These are phyloP conservation scores for Amylocystis lapponica DNA, from an alignment of 768 basidiomycete genomes.

Conservation along the genomic window DNA sequence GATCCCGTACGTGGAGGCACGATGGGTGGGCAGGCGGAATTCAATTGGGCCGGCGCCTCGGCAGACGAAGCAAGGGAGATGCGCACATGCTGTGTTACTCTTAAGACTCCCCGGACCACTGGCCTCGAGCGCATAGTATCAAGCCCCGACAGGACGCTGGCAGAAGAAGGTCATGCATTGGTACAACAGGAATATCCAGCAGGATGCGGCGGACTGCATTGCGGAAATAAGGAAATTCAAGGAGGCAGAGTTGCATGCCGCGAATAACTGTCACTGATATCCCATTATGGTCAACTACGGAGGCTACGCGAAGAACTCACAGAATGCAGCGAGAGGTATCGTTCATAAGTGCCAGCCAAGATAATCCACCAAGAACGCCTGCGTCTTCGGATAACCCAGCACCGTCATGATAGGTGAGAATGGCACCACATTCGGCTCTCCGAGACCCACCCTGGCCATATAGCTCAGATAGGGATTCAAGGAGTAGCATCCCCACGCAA, in stretches of 20 bases:
- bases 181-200: constrained; percentile 67
- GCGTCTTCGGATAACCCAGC: too few species aligned
- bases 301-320: too few species aligned
- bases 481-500: too few species aligned
- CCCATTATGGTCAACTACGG: too few species aligned
- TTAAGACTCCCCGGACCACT: background rate
- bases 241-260: constrained; percentile 88
- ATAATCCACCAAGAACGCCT: too few species aligned
- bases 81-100: constrained; percentile 13
- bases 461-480: too few species aligned
- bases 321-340: too few species aligned
- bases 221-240: constrained; percentile 83
- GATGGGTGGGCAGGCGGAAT: constrained; percentile 85
- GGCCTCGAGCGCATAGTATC: constrained; percentile 52
- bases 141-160: constrained; percentile 94
- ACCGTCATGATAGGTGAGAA: too few species aligned
- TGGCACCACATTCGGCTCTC: too few species aligned
- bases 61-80: constrained; percentile 94
- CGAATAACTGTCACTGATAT: too few species aligned
- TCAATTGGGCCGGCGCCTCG: constrained; percentile 87
- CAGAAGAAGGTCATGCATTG: constrained; percentile 97
- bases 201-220: constrained; percentile 38
- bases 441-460: too few species aligned
- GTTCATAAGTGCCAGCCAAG: too few species aligned
- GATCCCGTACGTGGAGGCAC: constrained; percentile 87